Evolutionary conservation across 1,139 yeast species (phyloP).

Genomic region (Pneumocystis jirovecii): DNA sequence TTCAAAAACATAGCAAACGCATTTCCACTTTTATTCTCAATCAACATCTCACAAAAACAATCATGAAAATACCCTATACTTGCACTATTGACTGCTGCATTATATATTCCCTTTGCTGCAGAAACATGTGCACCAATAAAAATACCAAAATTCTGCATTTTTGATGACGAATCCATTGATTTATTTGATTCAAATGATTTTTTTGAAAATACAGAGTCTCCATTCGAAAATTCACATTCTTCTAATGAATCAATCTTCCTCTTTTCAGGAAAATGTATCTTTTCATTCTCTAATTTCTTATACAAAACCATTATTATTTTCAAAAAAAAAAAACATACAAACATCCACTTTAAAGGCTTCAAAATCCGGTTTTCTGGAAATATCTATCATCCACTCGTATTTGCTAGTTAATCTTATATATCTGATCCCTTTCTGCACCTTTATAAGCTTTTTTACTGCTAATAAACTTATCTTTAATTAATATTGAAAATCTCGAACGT

Average conservation of each 20-base stretch:
- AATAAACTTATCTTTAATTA: no score
- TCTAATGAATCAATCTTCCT: not conserved
- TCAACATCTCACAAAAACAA: not conserved
- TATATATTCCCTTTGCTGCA: slow-evolving; percentile 37
- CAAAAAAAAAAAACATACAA: no score
- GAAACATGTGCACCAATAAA: slow-evolving; percentile 60
- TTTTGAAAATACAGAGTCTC: not conserved
- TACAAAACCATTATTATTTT: no score
- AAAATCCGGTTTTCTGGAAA: not conserved
- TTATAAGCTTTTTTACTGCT: not conserved
- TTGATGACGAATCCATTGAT: not conserved
- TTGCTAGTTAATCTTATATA: no score
- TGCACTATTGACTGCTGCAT: slow-evolving; percentile 60
- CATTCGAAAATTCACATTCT: not conserved
- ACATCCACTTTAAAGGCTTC: not conserved
- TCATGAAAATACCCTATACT: slow-evolving; percentile 43
- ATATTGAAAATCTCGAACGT: not conserved
- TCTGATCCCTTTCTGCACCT: no score
- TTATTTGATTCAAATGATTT: not conserved
- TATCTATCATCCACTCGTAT: not conserved
- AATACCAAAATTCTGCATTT: slow-evolving; percentile 8
- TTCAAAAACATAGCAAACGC: slow-evolving; percentile 83
- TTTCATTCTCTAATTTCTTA: not conserved
- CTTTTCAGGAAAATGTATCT: not conserved
- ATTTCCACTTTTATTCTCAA: slow-evolving; percentile 29